Base-by-base conservation (phyloP, 2,329 filamentous ascomycete genomes). In the Aureobasidium subglaciale region DNA sequence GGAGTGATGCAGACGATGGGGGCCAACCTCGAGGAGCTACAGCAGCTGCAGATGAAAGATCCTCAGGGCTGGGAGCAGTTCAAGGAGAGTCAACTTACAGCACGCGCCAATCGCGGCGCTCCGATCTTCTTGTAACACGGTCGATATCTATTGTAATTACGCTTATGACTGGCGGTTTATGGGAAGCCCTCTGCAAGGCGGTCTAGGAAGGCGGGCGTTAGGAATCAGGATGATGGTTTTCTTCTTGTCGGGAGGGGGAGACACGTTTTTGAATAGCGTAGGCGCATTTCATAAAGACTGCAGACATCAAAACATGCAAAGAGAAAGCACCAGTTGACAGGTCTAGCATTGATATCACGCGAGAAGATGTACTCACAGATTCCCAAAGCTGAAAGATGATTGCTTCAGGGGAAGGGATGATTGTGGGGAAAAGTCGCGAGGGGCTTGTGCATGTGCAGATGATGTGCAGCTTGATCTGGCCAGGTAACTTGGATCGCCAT, bases 1-100 rank as follows among this genome's bases (percentile, higher is more conserved):
- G 73, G 75, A 55, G 79, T 82, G 0, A 84, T 89, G 61, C 77
- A 81, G 62, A 80, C 84, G 64, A 75, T 81, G 16, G 81, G 80
- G 5, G 77, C 79, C 25, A 87, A 90, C 60, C 82, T 84, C 0
- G 80, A 83, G 59, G 78, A 86, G 67, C 82, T 87, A 79, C 78
- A 79, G 48, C 71, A 72, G 7, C 82, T 90, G 64, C 76, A 75
- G 62, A 62, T 66, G 40, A 69, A 73, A 55, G 68, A 71, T 63
- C 68, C 69, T 8, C 59, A 60, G 29, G 67, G 62, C 5, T 71
- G 67, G 67, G 63, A 65, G 56, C 59, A 63, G 37, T 70, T 71
- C 55, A 63, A 62, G 58, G 67, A 70, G 57, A 61, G 63, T 55
- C 68, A 71, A 54, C 60, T 67, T 58, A 68, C 64, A 60, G 68